A percentile compares a stretch with the other conserved stretches of the same genome.
Evolutionary conservation across 2,329 filamentous ascomycete genomes (phyloP).

Genomic region (Fusarium longipes): DNA sequence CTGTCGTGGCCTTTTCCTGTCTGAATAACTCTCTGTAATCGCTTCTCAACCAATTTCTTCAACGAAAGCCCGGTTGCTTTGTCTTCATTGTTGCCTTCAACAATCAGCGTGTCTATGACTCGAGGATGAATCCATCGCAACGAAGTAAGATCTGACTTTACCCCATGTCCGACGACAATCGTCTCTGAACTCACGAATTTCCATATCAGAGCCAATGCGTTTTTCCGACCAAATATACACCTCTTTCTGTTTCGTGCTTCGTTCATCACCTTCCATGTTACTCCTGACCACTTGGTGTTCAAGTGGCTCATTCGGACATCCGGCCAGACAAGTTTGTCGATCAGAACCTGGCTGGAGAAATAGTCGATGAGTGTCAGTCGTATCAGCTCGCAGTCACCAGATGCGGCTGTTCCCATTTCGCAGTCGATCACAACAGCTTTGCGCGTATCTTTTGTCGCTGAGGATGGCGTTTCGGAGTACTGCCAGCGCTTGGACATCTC

Average conservation of each 20-base stretch:
- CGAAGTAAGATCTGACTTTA: background rate
- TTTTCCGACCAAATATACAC: slow-evolving; percentile 56
- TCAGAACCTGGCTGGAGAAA: slow-evolving; percentile 59
- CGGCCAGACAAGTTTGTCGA: slow-evolving; percentile 64
- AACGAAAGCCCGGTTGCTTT: slow-evolving; percentile 3
- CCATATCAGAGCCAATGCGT: slow-evolving; percentile 57
- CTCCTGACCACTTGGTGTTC: slow-evolving; percentile 63
- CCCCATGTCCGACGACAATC: slow-evolving; percentile 61
- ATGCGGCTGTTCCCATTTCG: slow-evolving; percentile 62
- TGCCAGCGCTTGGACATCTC: slow-evolving; percentile 18
- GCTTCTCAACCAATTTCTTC: slow-evolving; percentile 17
- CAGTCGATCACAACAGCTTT: slow-evolving; percentile 62
- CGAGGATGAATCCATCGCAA: slow-evolving; percentile 27
- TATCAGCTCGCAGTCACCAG: slow-evolving; percentile 62
- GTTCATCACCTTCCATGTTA: slow-evolving; percentile 55
- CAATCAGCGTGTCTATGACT: slow-evolving; percentile 22
- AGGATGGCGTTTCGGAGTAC: background rate
- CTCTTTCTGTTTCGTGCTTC: slow-evolving; percentile 47
- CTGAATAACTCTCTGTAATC: slow-evolving; percentile 1
- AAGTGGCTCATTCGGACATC: slow-evolving; percentile 58
- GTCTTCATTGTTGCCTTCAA: background rate
- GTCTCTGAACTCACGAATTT: slow-evolving; percentile 59
- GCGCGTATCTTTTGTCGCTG: background rate
- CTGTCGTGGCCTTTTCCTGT: slow-evolving; percentile 20
- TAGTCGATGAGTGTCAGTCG: slow-evolving; percentile 63